Conservation (phyloP, 768 basidiomycete genomes). For the Rhizopogon rudus region DNA sequence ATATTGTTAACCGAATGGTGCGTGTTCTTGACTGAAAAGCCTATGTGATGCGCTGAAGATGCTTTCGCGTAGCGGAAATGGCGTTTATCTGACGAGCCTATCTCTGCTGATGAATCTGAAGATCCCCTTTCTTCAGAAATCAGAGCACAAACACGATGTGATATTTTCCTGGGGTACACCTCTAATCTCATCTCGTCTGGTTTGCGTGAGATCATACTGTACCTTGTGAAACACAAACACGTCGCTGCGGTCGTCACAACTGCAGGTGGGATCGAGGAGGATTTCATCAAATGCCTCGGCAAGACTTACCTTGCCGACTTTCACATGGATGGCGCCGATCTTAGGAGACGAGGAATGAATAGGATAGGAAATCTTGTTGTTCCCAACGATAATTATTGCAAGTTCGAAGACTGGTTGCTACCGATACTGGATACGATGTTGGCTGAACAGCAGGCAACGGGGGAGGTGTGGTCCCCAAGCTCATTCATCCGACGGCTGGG, state of each 20-base stretch:
- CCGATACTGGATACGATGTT: constrained; percentile 92
- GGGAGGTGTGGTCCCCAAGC: constrained; percentile 87
- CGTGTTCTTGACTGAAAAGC: constrained; percentile 2
- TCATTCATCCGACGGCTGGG: constrained; percentile 89
- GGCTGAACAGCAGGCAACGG: constrained; percentile 71
- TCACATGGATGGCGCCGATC: constrained; percentile 81
- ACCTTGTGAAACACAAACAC: constrained; percentile 91
- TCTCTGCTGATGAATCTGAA: constrained; percentile 65
- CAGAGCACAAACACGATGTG: constrained; percentile 70
- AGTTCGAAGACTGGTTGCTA: constrained; percentile 98
- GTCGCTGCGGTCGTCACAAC: constrained; percentile 91
- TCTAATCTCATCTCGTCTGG: constrained; percentile 99
- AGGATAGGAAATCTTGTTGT: constrained; percentile 95
- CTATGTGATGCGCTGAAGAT: not conserved
- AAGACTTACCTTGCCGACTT: constrained; percentile 94
- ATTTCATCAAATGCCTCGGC: constrained; percentile 98
- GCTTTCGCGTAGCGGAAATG: constrained; percentile 61
- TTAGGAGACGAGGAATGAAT: constrained; percentile 91
- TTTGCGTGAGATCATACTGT: constrained; percentile 84
- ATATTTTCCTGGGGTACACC: constrained; percentile 95
- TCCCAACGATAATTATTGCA: constrained; percentile 98
- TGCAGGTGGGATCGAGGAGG: constrained; percentile 97
- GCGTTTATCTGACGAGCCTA: constrained; percentile 83
- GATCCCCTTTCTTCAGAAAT: constrained; percentile 53
- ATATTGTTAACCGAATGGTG: constrained; percentile 93